Evolutionary conservation across 345 rosid genomes (phyloP).

Genomic region (Eucalyptus albens): DNA sequence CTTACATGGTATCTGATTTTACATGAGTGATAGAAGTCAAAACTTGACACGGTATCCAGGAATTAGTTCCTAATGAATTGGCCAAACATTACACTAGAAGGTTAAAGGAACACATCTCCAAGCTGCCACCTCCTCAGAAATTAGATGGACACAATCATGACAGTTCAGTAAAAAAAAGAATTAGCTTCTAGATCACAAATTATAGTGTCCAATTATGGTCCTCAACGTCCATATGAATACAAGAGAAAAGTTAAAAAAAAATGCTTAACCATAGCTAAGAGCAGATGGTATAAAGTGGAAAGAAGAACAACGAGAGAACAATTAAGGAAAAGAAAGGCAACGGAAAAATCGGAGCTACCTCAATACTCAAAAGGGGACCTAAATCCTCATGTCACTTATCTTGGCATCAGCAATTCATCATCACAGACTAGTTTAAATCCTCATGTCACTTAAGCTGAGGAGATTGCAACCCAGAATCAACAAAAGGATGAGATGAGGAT

Average conservation of each 20-base stretch:
- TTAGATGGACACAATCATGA: not conserved
- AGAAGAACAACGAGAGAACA: not conserved
- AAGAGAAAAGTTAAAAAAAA: not conserved
- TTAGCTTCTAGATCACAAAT: not conserved
- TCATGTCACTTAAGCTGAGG: not conserved
- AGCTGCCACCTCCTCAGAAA: not conserved
- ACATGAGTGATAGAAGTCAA: not conserved
- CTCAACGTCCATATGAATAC: not conserved
- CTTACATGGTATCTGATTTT: not conserved
- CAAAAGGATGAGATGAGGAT: not conserved
- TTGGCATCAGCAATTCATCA: not conserved
- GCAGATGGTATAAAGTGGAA: not conserved
- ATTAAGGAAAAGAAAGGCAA: not conserved
- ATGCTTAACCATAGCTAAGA: not conserved
- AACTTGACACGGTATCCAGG: not conserved
- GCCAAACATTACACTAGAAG: not conserved
- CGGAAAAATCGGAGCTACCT: not conserved
- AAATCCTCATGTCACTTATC: not conserved
- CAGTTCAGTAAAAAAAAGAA: not conserved
- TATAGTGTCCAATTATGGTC: not conserved
- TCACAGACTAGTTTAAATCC: not conserved
- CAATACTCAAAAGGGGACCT: not conserved
- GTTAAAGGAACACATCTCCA: not conserved
- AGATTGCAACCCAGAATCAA: not conserved
- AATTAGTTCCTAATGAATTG: not conserved